Conservation (phyloP, 1,284 basidiomycete species). For the Puccinia coronata region DNA sequence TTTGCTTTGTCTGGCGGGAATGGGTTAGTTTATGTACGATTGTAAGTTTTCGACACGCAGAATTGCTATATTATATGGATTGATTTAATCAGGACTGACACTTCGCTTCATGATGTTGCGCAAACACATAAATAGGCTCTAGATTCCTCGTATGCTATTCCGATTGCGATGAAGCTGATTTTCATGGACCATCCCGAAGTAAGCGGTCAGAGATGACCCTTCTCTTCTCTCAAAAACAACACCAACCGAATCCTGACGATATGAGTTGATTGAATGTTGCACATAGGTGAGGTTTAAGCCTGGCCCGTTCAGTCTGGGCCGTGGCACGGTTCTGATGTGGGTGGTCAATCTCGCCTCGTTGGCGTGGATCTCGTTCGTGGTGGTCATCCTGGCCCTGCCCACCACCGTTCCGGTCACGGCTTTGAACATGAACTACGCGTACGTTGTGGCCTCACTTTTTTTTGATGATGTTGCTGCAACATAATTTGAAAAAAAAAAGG, state of each 20-base stretch:
- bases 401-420: slow-evolving; percentile 70
- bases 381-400: slow-evolving; percentile 72
- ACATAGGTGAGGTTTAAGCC: slow-evolving; percentile 66
- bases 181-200: slow-evolving; percentile 79
- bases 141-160: slow-evolving; percentile 68
- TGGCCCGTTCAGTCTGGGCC: slow-evolving; percentile 84
- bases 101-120: not conserved
- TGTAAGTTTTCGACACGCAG: slow-evolving; percentile 8
- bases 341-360: slow-evolving; percentile 70
- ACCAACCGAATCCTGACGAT: not conserved
- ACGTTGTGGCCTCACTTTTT: slow-evolving; percentile 60
- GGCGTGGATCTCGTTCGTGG: slow-evolving; percentile 70
- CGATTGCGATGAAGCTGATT: slow-evolving; percentile 65
- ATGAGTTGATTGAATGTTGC: not conserved
- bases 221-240: not conserved
- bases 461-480: too few species aligned
- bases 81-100: slow-evolving; percentile 52
- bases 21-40: slow-evolving; percentile 32
- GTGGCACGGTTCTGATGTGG: slow-evolving; percentile 67
- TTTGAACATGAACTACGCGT: slow-evolving; percentile 75
- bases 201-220: slow-evolving; percentile 52
- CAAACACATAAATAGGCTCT: slow-evolving; percentile 41
- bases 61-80: too few species aligned
- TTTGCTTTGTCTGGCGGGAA: not conserved
- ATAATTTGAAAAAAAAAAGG: too few species aligned